phyloP scores from a whole-genome alignment of 1,284 basidiomycete species.

The Leccinum fallax region DNA sequence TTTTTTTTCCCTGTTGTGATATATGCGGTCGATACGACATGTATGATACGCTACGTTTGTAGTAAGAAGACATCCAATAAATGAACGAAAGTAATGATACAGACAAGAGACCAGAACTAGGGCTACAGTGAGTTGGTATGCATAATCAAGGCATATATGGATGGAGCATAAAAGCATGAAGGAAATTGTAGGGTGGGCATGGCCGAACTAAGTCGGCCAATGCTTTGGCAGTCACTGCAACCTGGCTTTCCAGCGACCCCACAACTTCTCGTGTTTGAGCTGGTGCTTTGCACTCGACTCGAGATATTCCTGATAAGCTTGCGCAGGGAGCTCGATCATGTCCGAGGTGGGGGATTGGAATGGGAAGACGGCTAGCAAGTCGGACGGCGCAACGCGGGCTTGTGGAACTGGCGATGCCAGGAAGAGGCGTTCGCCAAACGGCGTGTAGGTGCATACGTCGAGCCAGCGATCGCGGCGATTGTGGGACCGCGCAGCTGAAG shows the following conservation, averaged over 20 bases:
- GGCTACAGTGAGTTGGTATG: conserved; percentile 27
- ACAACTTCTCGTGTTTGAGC: conserved; percentile 54
- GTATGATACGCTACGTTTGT: neutral
- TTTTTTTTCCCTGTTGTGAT: conserved; percentile 3
- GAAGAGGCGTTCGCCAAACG: conserved; percentile 64
- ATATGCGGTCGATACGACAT: neutral
- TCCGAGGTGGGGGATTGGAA: conserved; percentile 44
- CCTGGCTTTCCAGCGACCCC: conserved; percentile 48
- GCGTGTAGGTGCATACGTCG: conserved; percentile 62
- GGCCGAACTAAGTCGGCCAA: neutral
- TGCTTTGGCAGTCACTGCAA: conserved; percentile 19
- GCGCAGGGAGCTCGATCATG: conserved; percentile 60
- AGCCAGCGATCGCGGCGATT: conserved; percentile 53
- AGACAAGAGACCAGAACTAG: conserved; percentile 17
- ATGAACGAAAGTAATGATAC: conserved; percentile 28
- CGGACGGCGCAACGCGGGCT: conserved; percentile 57
- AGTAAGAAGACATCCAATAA: conserved; percentile 17
- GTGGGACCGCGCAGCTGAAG: conserved; percentile 55
- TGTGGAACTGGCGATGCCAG: conserved; percentile 55
- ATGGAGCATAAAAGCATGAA: conserved; percentile 8
- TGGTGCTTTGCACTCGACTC: conserved; percentile 51
- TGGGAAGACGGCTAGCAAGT: conserved; percentile 60
- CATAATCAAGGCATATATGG: conserved; percentile 10
- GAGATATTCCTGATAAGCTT: conserved; percentile 56
- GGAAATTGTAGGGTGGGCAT: neutral